Evolutionary conservation across 2,329 filamentous ascomycete genomes (phyloP).

Genomic region (Colletotrichum eleusines): DNA sequence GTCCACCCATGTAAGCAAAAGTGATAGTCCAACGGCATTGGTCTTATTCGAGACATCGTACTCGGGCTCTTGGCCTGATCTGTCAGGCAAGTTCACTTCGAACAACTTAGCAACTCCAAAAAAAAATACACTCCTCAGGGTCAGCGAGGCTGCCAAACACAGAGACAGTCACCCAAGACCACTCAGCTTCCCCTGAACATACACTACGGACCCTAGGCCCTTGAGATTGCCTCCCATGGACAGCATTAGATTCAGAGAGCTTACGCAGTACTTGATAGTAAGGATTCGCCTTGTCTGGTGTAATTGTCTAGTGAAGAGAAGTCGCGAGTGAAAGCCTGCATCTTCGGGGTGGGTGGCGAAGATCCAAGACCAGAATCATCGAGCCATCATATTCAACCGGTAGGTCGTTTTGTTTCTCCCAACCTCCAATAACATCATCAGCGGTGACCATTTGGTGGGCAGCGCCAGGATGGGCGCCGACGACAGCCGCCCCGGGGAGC

Average conservation of each 20-base stretch:
- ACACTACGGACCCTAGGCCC: slow-evolving; percentile 24
- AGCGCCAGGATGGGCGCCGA: slow-evolving; percentile 59
- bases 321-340: not conserved
- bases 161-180: slow-evolving; percentile 32
- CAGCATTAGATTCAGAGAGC: slow-evolving; percentile 29
- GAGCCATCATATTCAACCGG: not conserved
- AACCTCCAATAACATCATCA: slow-evolving; percentile 29
- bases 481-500: slow-evolving; percentile 46
- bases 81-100: slow-evolving; percentile 25
- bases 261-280: slow-evolving; percentile 17
- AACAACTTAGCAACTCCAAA: slow-evolving; percentile 32
- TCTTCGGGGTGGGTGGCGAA: not conserved
- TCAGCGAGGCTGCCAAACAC: slow-evolving; percentile 29
- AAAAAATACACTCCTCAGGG: slow-evolving; percentile 32
- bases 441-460: slow-evolving; percentile 41
- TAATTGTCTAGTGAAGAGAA: not conserved
- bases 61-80: slow-evolving; percentile 28
- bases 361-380: slow-evolving; percentile 19
- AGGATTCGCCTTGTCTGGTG: slow-evolving; percentile 1
- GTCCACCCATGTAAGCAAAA: slow-evolving; percentile 23
- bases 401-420: not conserved
- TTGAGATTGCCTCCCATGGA: slow-evolving; percentile 13
- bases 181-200: not conserved
- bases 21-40: slow-evolving; percentile 1
- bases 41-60: slow-evolving; percentile 35